These are phyloP conservation scores for Prunus armeniaca DNA, from an alignment of 306 rosid genomes.

Conservation along the genomic window DNA sequence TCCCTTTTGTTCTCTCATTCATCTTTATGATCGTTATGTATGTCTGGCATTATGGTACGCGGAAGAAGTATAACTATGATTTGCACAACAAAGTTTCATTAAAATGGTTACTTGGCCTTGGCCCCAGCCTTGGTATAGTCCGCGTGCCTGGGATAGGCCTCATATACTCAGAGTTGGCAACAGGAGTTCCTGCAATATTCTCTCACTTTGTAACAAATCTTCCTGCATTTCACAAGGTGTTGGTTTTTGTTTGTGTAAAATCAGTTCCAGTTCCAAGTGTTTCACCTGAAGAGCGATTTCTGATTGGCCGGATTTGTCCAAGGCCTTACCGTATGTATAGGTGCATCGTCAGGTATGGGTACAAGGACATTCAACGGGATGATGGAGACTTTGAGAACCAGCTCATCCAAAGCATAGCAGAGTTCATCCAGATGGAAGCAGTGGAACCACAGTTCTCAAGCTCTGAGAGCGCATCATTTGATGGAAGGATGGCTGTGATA, in stretches of 20 bases:
- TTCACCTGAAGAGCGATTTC: slow-evolving; percentile 82
- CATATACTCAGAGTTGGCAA: slow-evolving; percentile 77
- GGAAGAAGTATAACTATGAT: slow-evolving; percentile 69
- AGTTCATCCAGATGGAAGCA: slow-evolving; percentile 85
- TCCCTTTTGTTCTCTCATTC: slow-evolving; percentile 66
- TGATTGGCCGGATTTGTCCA: slow-evolving; percentile 76
- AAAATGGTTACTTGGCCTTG: slow-evolving; percentile 79
- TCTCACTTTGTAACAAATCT: slow-evolving; percentile 90
- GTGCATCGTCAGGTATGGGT: slow-evolving; percentile 81
- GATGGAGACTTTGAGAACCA: slow-evolving; percentile 79
- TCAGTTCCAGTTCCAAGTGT: slow-evolving; percentile 87
- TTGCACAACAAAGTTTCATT: slow-evolving; percentile 81
- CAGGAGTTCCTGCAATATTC: slow-evolving; percentile 84
- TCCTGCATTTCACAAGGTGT: slow-evolving; percentile 83
- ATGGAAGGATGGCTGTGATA: slow-evolving; percentile 86
- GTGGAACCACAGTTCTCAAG: slow-evolving; percentile 58
- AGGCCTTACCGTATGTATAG: slow-evolving; percentile 82
- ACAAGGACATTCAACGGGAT: slow-evolving; percentile 81
- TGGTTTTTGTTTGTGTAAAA: slow-evolving; percentile 79
- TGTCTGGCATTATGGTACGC: slow-evolving; percentile 82
- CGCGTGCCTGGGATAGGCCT: slow-evolving; percentile 92
- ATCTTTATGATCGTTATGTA: slow-evolving; percentile 68
- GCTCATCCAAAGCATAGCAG: slow-evolving; percentile 75
- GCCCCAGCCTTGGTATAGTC: slow-evolving; percentile 88
- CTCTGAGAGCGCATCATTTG: slow-evolving; percentile 57